phyloP scores from a whole-genome alignment of 345 rosid species.

The Draba incana region DNA sequence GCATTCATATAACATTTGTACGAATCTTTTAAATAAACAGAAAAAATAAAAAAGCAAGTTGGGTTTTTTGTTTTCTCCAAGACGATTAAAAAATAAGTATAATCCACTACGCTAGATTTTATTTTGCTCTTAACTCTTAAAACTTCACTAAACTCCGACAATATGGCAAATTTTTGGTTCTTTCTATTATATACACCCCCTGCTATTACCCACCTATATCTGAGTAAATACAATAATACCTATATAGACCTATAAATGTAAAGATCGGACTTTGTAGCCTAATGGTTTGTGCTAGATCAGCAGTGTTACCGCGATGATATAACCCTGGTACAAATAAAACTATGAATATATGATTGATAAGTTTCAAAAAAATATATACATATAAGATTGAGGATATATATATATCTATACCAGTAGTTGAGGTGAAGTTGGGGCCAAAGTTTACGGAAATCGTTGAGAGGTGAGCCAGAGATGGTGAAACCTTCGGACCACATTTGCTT shows the following conservation, averaged over 20 bases:
- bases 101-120: conserved; percentile 41
- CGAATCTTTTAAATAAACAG: conserved; percentile 10
- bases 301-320: too few relatives aligned
- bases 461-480: conserved; percentile 74
- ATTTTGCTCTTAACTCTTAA: conserved; percentile 15
- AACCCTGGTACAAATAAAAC: too few relatives aligned
- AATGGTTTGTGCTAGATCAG: too few relatives aligned
- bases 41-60: conserved; percentile 20
- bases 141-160: conserved; percentile 22
- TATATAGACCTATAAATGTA: too few relatives aligned
- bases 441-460: conserved; percentile 59
- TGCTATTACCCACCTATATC: too few relatives aligned
- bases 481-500: conserved; percentile 97
- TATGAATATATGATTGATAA: too few relatives aligned
- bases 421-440: conserved; percentile 70
- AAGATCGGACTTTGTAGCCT: too few relatives aligned
- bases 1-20: neutral
- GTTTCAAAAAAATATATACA: too few relatives aligned
- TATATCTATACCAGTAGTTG: conserved; percentile 62
- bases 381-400: too few relatives aligned
- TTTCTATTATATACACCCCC: neutral
- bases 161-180: conserved; percentile 31
- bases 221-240: too few relatives aligned
- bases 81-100: conserved; percentile 33
- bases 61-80: conserved; percentile 39